Base-by-base conservation (phyloP, 495 filamentous ascomycete genomes). In the Aspergillus nidulans region DNA sequence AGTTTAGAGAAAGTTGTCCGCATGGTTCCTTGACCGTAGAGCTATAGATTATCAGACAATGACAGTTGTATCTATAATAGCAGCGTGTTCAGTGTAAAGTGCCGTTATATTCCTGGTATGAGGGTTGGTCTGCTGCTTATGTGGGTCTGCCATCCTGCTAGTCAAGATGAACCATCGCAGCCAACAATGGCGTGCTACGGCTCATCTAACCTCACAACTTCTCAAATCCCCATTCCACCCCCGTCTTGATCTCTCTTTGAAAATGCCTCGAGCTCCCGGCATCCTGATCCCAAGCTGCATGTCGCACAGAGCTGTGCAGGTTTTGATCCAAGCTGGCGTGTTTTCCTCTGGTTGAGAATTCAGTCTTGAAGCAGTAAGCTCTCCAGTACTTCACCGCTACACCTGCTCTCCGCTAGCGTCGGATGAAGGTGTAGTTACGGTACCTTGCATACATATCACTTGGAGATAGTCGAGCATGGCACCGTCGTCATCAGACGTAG, bases 121-220 rank as follows among this genome's bases (percentile, higher is more conserved):
- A 12, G 30, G 30, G 30, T 13, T 6, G 15, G 15, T 34, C 30
- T 12, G 8, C 15, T 34, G 30, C 30, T 34, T 34, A 12, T 6
- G 30, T 34, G 30, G 30, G 30, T 34, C 30, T 7, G 30, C 2
- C 9, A 10, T 34, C 10, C 6, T 34, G n/a, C 30, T 34, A 34
- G 30, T 28, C 9, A 6, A 34, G 30, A 34, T 34, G 30, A 34
- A 59, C 53, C 60, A 63, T 63, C 42, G 3, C 44, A 57, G 52
- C 56, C 45, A 28, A 41, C 40, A 63, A 63, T 63, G 43, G 60
- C 56, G 60, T 63, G 60, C 60, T 59, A 42, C 49, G 45, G 49
- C 20, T 45, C 60, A 49, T 57, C 53, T n/a, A 24, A 32, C 30
- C 16, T 26, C 49, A 15, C 23, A 47, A 23, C 44, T 8, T 26